These are phyloP conservation scores for Jaltomata sinuosa DNA, from an alignment of 257 asterid genomes.

Conservation along the genomic window DNA sequence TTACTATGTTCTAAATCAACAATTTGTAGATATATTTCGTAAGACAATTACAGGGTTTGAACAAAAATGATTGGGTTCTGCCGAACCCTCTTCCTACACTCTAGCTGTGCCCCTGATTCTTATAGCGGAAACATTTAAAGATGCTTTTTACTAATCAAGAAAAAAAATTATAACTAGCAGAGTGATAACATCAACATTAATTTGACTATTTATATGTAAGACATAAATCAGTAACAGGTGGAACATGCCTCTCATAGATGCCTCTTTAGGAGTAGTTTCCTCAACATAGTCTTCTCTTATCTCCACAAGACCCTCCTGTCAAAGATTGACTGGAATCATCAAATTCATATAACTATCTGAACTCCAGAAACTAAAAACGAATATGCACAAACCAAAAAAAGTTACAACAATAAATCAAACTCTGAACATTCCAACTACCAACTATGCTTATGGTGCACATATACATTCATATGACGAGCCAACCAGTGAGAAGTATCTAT, in stretches of 20 bases:
- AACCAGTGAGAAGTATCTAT: not conserved
- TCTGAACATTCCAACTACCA: not conserved
- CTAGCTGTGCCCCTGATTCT: not conserved
- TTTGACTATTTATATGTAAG: not conserved
- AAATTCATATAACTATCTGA: not conserved
- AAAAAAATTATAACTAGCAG: not conserved
- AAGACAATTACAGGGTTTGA: not conserved
- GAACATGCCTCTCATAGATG: conserved; percentile 35
- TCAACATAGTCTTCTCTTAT: conserved; percentile 82
- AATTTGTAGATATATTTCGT: not conserved
- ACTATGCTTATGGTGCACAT: not conserved
- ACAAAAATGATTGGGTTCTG: not conserved
- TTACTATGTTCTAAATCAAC: not conserved
- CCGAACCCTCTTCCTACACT: not conserved
- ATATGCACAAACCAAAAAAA: not conserved
- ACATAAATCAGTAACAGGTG: not conserved
- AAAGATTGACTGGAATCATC: conserved; percentile 7
- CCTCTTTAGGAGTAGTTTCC: conserved; percentile 27
- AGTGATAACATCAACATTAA: not conserved
- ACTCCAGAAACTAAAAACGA: not conserved
- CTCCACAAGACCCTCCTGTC: conserved; percentile 82
- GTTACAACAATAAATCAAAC: not conserved
- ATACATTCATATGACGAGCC: not conserved
- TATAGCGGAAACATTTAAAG: not conserved
- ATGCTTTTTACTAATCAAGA: not conserved